phyloP scores from a whole-genome alignment of 208 protist genomes.

The Leishmania aethiopica region DNA sequence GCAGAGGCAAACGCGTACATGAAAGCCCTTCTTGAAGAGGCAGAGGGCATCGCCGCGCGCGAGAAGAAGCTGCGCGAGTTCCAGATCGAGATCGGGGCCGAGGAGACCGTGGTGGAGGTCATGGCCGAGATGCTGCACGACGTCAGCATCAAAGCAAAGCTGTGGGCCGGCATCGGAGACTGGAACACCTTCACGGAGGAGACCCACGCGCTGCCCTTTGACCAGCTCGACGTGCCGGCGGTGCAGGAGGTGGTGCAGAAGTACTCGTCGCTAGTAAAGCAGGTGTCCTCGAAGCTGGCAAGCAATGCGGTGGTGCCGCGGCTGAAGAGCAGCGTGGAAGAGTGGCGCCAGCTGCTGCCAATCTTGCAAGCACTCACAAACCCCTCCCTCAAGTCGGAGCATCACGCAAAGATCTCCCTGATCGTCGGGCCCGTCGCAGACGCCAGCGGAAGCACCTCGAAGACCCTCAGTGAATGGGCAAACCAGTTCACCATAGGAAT shows the following conservation, averaged over 20 bases:
- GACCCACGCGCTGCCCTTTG: conserved; percentile 66
- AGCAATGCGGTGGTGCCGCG: conserved; percentile 82
- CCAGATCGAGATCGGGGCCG: conserved; percentile 89
- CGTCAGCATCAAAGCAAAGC: conserved; percentile 86
- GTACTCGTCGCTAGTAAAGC: conserved; percentile 89
- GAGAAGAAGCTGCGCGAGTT: conserved; percentile 89
- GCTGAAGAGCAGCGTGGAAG: conserved; percentile 90
- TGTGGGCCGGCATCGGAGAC: conserved; percentile 89
- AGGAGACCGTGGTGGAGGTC: conserved; percentile 90
- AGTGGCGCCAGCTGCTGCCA: conserved; percentile 93
- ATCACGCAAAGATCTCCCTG: conserved; percentile 79
- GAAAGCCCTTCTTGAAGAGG: conserved; percentile 70
- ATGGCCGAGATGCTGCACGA: conserved; percentile 93
- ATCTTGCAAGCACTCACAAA: conserved; percentile 94
- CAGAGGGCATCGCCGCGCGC: conserved; percentile 81
- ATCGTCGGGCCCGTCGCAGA: conserved; percentile 74
- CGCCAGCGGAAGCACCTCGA: conserved; percentile 44
- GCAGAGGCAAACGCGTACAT: conserved; percentile 88
- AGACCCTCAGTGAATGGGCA: conserved; percentile 75
- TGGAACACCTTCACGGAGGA: conserved; percentile 83
- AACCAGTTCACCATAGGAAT: conserved; percentile 89
- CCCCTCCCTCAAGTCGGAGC: conserved; percentile 89
- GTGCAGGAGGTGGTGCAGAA: conserved; percentile 87
- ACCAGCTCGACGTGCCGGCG: conserved; percentile 64
- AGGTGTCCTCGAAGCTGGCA: conserved; percentile 86